Percentiles rank a stretch among this genome's conserved stretches.
These are phyloP conservation scores for Holtermannia corniformis DNA, from an alignment of 768 basidiomycete species.

Conservation along the genomic window DNA sequence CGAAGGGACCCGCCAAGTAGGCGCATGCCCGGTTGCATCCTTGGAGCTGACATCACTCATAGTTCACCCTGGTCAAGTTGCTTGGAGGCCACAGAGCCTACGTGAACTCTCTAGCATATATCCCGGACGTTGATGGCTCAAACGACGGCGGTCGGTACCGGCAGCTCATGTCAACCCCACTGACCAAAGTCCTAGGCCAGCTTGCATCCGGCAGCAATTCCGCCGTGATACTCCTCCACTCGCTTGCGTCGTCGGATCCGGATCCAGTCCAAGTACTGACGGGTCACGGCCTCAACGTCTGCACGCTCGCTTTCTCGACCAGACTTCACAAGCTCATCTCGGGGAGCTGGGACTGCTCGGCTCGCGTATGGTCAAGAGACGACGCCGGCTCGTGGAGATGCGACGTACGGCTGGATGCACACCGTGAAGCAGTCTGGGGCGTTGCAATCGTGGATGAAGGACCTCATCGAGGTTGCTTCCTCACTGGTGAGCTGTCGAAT, in stretches of 20 bases:
- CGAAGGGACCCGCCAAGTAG: neutral
- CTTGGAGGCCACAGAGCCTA: constrained; percentile 28
- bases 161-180: no score
- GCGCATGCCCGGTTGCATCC: neutral
- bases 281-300: constrained; percentile 30
- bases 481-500: constrained; percentile 25
- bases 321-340: constrained; percentile 26
- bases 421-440: constrained; percentile 37
- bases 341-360: constrained; percentile 38
- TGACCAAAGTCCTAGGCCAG: constrained; percentile 2
- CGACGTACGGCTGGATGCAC: constrained; percentile 23
- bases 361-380: constrained; percentile 27
- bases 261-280: constrained; percentile 18
- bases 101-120: constrained; percentile 32
- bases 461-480: constrained; percentile 14
- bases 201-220: constrained; percentile 32
- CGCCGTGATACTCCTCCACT: constrained; percentile 26
- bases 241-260: constrained; percentile 6
- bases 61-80: constrained; percentile 4
- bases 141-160: constrained; percentile 11
- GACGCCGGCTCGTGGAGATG: constrained; percentile 12
- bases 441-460: constrained; percentile 30
- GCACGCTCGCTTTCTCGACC: constrained; percentile 16
- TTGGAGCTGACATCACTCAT: neutral
- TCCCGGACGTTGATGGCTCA: constrained; percentile 5